phyloP scores from a whole-genome alignment of 331 rosid genomes.

The Saraca asoca region DNA sequence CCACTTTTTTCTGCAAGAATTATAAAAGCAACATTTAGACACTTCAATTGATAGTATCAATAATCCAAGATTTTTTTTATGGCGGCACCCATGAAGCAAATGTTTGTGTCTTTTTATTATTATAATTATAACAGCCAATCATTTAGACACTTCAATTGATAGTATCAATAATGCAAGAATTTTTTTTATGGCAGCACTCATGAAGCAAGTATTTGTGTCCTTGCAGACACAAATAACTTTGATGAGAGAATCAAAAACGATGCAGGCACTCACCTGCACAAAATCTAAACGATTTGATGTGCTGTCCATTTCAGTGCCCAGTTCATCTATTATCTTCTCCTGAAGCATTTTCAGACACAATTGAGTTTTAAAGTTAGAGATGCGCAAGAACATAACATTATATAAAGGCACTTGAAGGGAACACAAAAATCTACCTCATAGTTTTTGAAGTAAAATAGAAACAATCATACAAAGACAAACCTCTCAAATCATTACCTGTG shows the following conservation, averaged over 20 bases:
- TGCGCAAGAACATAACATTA: not conserved
- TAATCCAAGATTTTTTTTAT: no score
- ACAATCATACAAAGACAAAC: not conserved
- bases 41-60: no score
- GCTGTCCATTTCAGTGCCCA: constrained; percentile 88
- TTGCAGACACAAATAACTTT: not conserved
- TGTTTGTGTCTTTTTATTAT: no score
- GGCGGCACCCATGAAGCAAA: no score
- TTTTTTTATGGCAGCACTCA: no score
- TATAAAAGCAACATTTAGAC: not conserved
- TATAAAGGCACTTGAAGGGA: not conserved
- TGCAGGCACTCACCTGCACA: constrained; percentile 76
- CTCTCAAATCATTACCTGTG: constrained; percentile 60
- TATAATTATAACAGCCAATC: no score
- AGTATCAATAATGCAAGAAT: no score
- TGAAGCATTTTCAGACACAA: constrained; percentile 24
- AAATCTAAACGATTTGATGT: constrained; percentile 94
- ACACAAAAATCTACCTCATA: not conserved
- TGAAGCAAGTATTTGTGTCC: no score
- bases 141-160: no score
- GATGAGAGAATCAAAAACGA: constrained; percentile 17
- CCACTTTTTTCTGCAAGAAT: constrained; percentile 75
- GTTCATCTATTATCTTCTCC: constrained; percentile 61
- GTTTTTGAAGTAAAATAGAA: no score
- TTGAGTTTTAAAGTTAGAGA: not conserved